These are phyloP conservation scores for Sanghuangporus sanghuang DNA, from an alignment of 1,284 basidiomycete genomes.

Conservation along the genomic window DNA sequence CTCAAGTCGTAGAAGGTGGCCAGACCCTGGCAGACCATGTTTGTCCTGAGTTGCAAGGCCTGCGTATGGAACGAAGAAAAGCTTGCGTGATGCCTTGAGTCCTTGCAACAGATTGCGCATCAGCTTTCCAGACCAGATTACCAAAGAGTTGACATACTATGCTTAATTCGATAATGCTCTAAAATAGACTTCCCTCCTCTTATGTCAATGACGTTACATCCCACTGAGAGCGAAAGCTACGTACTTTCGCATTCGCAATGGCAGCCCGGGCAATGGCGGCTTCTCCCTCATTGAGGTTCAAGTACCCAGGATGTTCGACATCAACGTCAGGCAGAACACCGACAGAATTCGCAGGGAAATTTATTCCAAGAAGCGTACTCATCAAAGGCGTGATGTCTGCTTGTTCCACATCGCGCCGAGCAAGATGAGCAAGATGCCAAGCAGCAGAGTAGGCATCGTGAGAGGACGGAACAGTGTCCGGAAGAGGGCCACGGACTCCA, in stretches of 20 bases:
- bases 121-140: background rate
- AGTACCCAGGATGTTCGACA: constrained; percentile 48
- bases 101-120: constrained; percentile 33
- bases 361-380: constrained; percentile 63
- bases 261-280: constrained; percentile 49
- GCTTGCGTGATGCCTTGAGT: constrained; percentile 49
- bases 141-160: constrained; percentile 40
- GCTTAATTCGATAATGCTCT: constrained; percentile 79
- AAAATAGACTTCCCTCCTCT: constrained; percentile 48
- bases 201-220: background rate
- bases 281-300: constrained; percentile 33
- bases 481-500: constrained; percentile 64
- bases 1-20: constrained; percentile 37
- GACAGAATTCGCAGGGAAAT: constrained; percentile 75
- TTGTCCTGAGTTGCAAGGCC: constrained; percentile 32
- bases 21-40: constrained; percentile 24
- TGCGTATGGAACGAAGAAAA: constrained; percentile 60
- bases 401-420: constrained; percentile 75
- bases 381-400: constrained; percentile 82
- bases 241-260: constrained; percentile 65
- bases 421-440: constrained; percentile 48
- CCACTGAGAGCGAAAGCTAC: background rate
- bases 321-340: constrained; percentile 70
- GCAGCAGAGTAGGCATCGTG: constrained; percentile 65
- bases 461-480: constrained; percentile 47